phyloP scores from a whole-genome alignment of 805 yeast species.

The Metschnikowia cerradonensis region DNA sequence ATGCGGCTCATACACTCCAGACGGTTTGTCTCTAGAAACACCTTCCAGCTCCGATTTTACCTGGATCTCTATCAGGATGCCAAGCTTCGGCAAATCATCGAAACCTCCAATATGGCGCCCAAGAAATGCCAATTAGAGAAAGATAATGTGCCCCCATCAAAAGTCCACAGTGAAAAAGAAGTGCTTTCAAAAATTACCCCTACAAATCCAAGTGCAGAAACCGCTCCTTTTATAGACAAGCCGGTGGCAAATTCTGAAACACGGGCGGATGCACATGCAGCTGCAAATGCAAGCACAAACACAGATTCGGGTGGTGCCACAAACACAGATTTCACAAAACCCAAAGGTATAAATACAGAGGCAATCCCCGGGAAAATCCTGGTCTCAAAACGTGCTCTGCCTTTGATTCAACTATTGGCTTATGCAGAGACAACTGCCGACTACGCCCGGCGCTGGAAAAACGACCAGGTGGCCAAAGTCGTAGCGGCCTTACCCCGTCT shows the following conservation, averaged over 20 bases:
- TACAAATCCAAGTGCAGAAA: not conserved
- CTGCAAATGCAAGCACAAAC: conserved; percentile 9
- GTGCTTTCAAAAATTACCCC: not conserved
- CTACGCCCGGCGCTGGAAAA: not conserved
- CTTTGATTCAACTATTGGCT: not conserved
- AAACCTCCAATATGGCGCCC: conserved; percentile 32
- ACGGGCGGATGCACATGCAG: not conserved
- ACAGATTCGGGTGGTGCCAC: conserved; percentile 5
- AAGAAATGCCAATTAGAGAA: conserved; percentile 7
- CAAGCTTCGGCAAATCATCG: conserved; percentile 31
- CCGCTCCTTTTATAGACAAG: conserved; percentile 1
- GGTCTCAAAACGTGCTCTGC: not conserved
- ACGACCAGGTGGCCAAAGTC: not conserved
- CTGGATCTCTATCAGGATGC: conserved; percentile 19
- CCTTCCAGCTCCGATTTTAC: not conserved
- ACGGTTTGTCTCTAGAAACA: not conserved
- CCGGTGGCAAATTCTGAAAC: conserved; percentile 1
- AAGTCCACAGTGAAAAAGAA: not conserved
- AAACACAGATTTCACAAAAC: not conserved
- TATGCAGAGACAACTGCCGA: not conserved
- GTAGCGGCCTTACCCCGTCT: not conserved
- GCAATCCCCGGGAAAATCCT: not conserved
- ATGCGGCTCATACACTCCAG: not conserved
- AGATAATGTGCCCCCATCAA: not conserved
- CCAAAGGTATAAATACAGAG: not conserved